A percentile compares a stretch with the other conserved stretches of the same genome.
Evolutionary conservation across 768 basidiomycete genomes (phyloP).

Genomic region (Cyathus striatus): DNA sequence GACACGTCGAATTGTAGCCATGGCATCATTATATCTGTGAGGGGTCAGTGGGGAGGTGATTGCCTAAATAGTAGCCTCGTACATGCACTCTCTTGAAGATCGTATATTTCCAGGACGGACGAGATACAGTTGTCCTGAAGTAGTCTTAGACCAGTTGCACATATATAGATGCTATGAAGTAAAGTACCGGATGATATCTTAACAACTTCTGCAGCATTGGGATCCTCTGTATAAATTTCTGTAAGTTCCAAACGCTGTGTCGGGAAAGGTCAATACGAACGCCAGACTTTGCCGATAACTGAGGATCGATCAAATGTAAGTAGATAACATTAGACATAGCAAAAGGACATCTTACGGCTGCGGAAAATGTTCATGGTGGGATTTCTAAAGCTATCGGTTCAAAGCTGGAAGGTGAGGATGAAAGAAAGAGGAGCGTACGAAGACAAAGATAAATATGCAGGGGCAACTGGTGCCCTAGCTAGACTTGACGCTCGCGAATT

Average conservation of each 20-base stretch:
- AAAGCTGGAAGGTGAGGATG: too few relatives aligned
- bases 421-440: too few relatives aligned
- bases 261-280: conserved; percentile 44
- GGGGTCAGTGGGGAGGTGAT: neutral
- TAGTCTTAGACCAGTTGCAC: conserved; percentile 1
- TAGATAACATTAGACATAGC: conserved; percentile 1
- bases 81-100: conserved; percentile 97
- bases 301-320: conserved; percentile 6
- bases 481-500: too few relatives aligned
- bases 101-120: conserved; percentile 89
- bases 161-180: neutral
- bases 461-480: too few relatives aligned
- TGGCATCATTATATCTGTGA: conserved; percentile 88
- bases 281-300: conserved; percentile 95
- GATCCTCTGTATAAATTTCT: conserved; percentile 63
- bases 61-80: conserved; percentile 19
- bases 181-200: conserved; percentile 73
- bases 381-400: too few relatives aligned
- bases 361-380: conserved; percentile 77
- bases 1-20: conserved; percentile 87
- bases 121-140: conserved; percentile 76
- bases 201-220: conserved; percentile 91
- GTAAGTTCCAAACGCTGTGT: conserved; percentile 8
- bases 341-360: conserved; percentile 51
- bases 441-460: too few relatives aligned